Evolutionary conservation across 257 asterid species (phyloP).

Genomic region (Schizonepeta tenuifolia): DNA sequence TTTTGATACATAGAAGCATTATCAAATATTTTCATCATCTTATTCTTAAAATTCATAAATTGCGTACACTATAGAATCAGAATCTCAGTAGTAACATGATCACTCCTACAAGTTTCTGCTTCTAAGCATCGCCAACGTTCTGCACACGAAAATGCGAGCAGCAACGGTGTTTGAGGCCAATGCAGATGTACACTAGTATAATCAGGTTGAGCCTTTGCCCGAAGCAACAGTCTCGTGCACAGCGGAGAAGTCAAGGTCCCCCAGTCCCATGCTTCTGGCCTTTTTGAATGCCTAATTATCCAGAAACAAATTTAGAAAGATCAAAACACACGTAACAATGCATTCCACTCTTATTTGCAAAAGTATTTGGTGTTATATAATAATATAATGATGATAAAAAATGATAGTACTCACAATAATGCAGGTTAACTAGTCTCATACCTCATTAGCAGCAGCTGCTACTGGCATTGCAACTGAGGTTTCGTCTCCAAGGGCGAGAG

Average conservation of each 20-base stretch:
- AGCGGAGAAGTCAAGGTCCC: constrained; percentile 90
- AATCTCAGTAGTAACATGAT: not conserved
- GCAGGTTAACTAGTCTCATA: constrained; percentile 13
- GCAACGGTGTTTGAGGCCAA: not conserved
- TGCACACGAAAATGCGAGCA: constrained; percentile 3
- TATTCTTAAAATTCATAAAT: not conserved
- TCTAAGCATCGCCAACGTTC: not conserved
- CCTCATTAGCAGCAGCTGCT: constrained; percentile 98
- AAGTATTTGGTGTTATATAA: not conserved
- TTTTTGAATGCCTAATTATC: constrained; percentile 77
- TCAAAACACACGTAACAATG: not conserved
- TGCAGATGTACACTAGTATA: constrained; percentile 4
- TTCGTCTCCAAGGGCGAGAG: constrained; percentile 95
- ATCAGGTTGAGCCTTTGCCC: constrained; percentile 45
- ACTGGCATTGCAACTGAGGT: constrained; percentile 89
- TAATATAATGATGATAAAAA: not conserved
- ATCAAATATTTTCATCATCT: constrained; percentile 21
- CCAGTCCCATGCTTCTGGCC: constrained; percentile 85
- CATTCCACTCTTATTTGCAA: not conserved
- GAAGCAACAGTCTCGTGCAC: constrained; percentile 66
- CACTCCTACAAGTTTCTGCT: constrained; percentile 6
- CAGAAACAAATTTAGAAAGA: not conserved
- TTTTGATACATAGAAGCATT: constrained; percentile 2
- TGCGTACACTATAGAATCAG: not conserved
- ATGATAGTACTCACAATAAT: not conserved